Conservation (phyloP, 2,329 filamentous ascomycete genomes). For the Trematosphaeria pertusa region DNA sequence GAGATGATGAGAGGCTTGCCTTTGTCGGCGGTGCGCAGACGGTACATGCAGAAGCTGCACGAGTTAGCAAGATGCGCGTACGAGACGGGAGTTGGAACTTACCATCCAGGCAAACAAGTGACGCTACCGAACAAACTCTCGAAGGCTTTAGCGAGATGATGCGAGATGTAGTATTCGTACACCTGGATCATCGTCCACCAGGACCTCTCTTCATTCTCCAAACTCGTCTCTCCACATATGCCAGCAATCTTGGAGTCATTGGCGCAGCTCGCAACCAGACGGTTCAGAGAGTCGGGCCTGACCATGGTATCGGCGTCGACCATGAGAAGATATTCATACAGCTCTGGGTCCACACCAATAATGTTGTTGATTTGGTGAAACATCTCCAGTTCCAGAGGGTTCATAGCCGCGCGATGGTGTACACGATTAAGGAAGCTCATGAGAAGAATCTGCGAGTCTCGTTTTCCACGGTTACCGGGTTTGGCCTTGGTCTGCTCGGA, state of each 20-base stretch:
- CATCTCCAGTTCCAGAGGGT: slow-evolving; percentile 93
- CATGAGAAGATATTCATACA: slow-evolving; percentile 98
- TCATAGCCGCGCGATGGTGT: slow-evolving; percentile 93
- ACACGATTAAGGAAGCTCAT: slow-evolving; percentile 99
- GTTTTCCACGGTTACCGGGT: slow-evolving; percentile 97
- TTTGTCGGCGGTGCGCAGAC: slow-evolving; percentile 89
- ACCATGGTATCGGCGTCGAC: slow-evolving; percentile 97
- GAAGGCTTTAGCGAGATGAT: slow-evolving; percentile 95
- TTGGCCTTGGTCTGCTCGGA: slow-evolving; percentile 90
- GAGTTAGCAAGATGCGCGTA: slow-evolving; percentile 20
- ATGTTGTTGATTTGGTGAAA: slow-evolving; percentile 99
- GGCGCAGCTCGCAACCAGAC: slow-evolving; percentile 88
- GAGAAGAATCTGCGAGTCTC: slow-evolving; percentile 93
- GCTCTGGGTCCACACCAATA: slow-evolving; percentile 94
- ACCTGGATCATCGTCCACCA: slow-evolving; percentile 99
- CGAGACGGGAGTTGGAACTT: slow-evolving; percentile 53
- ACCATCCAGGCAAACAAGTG: slow-evolving; percentile 99
- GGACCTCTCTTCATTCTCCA: slow-evolving; percentile 92
- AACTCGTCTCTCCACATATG: slow-evolving; percentile 94
- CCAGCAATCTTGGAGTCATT: slow-evolving; percentile 96
- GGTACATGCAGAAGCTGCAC: slow-evolving; percentile 96
- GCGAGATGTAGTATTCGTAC: slow-evolving; percentile 99
- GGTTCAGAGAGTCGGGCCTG: slow-evolving; percentile 87
- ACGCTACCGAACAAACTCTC: slow-evolving; percentile 98
- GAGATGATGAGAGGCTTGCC: slow-evolving; percentile 94